phyloP scores from a whole-genome alignment of 345 rosid genomes.

The Clausena lansium region DNA sequence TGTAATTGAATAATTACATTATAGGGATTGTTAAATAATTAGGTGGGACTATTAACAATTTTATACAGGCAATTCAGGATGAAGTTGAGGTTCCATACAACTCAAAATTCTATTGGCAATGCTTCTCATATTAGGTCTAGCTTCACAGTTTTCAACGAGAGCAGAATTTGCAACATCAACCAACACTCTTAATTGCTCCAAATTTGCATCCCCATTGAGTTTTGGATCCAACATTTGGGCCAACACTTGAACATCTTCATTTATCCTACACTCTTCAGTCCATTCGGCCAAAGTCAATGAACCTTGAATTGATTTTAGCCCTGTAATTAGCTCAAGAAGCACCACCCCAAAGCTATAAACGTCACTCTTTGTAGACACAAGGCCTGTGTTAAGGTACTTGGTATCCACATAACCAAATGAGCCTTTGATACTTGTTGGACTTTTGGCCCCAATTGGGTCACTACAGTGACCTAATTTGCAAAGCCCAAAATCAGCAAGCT shows the following conservation, averaged over 20 bases:
- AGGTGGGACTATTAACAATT: background rate
- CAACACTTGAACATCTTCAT: constrained; percentile 14
- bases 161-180: constrained; percentile 30
- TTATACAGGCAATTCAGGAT: constrained; percentile 20
- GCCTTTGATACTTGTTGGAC: constrained; percentile 33
- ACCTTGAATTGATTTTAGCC: constrained; percentile 39
- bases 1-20: background rate
- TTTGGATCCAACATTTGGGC: constrained; percentile 39
- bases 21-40: background rate
- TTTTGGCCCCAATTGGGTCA: background rate
- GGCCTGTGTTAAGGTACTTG: constrained; percentile 35
- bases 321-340: constrained; percentile 38
- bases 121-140: constrained; percentile 36
- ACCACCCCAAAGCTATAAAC: constrained; percentile 44
- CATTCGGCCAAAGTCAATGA: constrained; percentile 38
- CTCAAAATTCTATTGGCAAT: constrained; percentile 24
- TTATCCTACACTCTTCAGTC: constrained; percentile 29
- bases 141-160: constrained; percentile 31
- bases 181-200: constrained; percentile 31
- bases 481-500: constrained; percentile 46
- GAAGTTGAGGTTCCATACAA: constrained; percentile 21
- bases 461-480: constrained; percentile 37
- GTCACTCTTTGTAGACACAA: constrained; percentile 33
- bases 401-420: constrained; percentile 38
- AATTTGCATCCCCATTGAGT: constrained; percentile 30